phyloP scores from a whole-genome alignment of 129 eudicot species.

The Flaveria trinervia region DNA sequence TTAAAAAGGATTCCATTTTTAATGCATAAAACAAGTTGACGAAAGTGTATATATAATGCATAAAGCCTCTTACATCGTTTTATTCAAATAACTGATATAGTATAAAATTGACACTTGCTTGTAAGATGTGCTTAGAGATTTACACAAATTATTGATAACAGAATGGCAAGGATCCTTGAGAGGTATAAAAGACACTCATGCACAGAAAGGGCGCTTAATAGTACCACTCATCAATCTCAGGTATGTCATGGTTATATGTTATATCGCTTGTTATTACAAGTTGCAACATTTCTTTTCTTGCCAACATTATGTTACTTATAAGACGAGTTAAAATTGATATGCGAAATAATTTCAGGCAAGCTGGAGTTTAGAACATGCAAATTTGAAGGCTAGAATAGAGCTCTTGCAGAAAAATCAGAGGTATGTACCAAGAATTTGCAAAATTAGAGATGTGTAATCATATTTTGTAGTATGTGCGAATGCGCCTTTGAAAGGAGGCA shows the following conservation, averaged over 20 bases:
- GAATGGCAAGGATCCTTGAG: conserved; percentile 89
- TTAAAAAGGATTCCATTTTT: too few relatives aligned
- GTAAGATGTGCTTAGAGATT: background rate
- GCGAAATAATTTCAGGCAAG: conserved; percentile 20
- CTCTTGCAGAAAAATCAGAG: conserved; percentile 63
- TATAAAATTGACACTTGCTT: background rate
- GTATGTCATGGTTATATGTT: conserved; percentile 30
- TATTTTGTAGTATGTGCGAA: background rate
- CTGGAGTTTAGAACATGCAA: conserved; percentile 66
- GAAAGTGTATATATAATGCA: too few relatives aligned
- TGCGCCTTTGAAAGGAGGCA: background rate
- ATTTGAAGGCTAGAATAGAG: conserved; percentile 76
- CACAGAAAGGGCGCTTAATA: conserved; percentile 49
- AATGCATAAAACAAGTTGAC: too few relatives aligned
- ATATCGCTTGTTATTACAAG: background rate
- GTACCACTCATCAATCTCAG: conserved; percentile 48
- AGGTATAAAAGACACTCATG: conserved; percentile 69
- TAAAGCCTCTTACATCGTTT: too few relatives aligned
- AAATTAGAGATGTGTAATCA: background rate
- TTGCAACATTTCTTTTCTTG: background rate
- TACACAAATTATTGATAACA: conserved; percentile 12
- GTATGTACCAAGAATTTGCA: conserved; percentile 19
- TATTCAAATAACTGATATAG: too few relatives aligned
- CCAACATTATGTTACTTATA: background rate
- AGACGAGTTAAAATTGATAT: background rate